phyloP scores from a whole-genome alignment of 225 moss, liverwort and hornwort species.

The Takakia lepidozioides region DNA sequence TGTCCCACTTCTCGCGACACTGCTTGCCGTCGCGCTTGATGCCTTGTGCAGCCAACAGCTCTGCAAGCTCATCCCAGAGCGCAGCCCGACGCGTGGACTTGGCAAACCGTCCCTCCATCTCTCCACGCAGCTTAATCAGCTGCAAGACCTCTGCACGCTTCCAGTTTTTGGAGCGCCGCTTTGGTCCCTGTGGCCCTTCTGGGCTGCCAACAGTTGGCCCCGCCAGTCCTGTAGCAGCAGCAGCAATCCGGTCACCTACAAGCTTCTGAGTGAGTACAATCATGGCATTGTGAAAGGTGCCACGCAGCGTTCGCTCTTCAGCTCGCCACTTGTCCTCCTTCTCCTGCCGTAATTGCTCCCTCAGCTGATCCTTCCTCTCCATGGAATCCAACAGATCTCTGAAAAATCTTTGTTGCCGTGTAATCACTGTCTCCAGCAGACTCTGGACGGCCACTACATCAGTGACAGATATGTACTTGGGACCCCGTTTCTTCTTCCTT shows the following conservation, averaged over 20 bases:
- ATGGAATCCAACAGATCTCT: constrained; percentile 58
- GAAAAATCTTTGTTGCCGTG: constrained; percentile 57
- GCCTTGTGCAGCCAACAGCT: constrained; percentile 38
- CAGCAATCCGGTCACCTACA: constrained; percentile 38
- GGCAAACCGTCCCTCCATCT: constrained; percentile 59
- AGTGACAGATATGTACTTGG: constrained; percentile 29
- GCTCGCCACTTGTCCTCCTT: constrained; percentile 80
- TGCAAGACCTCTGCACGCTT: constrained; percentile 61
- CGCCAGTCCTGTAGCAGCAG: constrained; percentile 8
- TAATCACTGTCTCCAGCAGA: constrained; percentile 50
- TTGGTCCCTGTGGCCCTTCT: constrained; percentile 25
- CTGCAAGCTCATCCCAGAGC: constrained; percentile 65
- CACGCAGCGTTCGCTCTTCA: constrained; percentile 55
- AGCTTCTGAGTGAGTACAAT: constrained; percentile 63
- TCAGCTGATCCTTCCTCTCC: constrained; percentile 62
- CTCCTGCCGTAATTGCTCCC: constrained; percentile 65
- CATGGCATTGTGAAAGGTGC: constrained; percentile 72
- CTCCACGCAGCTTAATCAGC: constrained; percentile 59
- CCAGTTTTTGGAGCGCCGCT: constrained; percentile 72
- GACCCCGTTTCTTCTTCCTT: constrained; percentile 39
- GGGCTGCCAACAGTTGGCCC: constrained; percentile 17
- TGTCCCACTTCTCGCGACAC: constrained; percentile 78
- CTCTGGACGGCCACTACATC: constrained; percentile 51
- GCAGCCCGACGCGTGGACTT: constrained; percentile 50
- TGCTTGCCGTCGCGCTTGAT: constrained; percentile 71